Percentiles rank a stretch among this genome's conserved stretches.
Conservation (phyloP, 148 eudicot genomes). For the Rhododendron molle region DNA sequence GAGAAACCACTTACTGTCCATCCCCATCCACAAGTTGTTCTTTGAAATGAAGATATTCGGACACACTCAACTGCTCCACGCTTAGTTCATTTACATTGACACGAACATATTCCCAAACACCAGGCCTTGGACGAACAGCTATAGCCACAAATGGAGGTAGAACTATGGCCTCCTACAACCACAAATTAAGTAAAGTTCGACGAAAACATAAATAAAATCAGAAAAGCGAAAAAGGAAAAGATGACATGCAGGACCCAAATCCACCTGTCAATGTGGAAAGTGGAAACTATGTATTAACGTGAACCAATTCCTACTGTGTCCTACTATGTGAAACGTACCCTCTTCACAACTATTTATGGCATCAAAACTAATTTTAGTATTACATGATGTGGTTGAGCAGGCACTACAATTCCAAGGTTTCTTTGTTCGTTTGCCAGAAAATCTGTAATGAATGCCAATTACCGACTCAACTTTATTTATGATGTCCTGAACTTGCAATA, state of each 20-base stretch:
- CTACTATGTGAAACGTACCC: not conserved
- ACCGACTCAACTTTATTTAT: not conserved
- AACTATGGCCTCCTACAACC: slow-evolving; percentile 82
- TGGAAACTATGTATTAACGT: not conserved
- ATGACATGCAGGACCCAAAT: not conserved
- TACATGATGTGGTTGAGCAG: not conserved
- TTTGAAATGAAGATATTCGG: slow-evolving; percentile 91
- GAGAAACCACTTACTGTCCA: slow-evolving; percentile 47
- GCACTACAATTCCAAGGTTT: not conserved
- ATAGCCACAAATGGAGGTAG: slow-evolving; percentile 93
- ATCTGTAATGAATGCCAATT: not conserved
- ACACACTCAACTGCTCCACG: slow-evolving; percentile 72
- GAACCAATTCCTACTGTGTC: not conserved
- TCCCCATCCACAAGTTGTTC: slow-evolving; percentile 86
- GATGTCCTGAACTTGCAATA: not conserved
- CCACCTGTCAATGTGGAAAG: not conserved
- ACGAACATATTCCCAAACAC: slow-evolving; percentile 96
- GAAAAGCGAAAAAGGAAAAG: not conserved
- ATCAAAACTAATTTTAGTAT: not conserved
- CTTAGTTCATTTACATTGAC: slow-evolving; percentile 80
- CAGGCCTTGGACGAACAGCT: slow-evolving; percentile 95
- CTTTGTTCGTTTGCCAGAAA: not conserved
- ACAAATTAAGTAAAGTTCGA: not conserved
- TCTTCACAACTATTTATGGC: not conserved
- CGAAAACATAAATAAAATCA: not conserved